Base-by-base conservation (phyloP, 345 rosid species). In the Brassica rapa region DNA sequence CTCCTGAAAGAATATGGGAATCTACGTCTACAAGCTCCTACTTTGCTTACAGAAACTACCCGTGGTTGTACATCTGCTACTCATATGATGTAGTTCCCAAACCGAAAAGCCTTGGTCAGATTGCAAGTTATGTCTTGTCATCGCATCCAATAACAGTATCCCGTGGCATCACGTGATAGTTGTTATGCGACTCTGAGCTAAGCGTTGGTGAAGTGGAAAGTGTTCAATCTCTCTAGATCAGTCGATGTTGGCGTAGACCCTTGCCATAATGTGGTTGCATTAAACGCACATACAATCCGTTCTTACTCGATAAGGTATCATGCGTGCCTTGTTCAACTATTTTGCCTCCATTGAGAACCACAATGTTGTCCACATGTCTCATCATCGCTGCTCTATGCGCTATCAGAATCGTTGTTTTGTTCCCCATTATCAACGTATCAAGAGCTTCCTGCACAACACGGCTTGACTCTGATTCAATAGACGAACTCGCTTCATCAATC, bases 371-470 rank as follows among this genome's bases (percentile, higher is more conserved):
- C 61, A 96, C 99, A 68, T 91, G 96, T 84, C 97, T 91, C 99
- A 93, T 93, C 99, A 96, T 96, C 39, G 97, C 99, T 6, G 91
- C 93, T 82, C 99, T 89, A 79, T 93, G 99, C 68, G 99, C 99
- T 83, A 96, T 96, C 84, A 96, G 78, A 77, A 96, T 88, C 70
- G 99, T 91, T 30, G 99, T 96, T 85, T 96, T 96, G 84, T 94
- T 94, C 55, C 98, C 99, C 98, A 92, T 94, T 65, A 91, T 87
- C 80, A 94, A 86, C 0, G 97, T 94, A 79, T 94, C 97, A 3
- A 94, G 93, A 72, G 99, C 99, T 84, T 95, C 99, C 80, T 95
- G 99, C 77, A 95, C 96, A 74, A 95, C 99, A 62, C 97, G 89
- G 70, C 99, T 95, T 0, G 98, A 95, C 84, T 95, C 99, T 1